Evolutionary conservation across 257 asterid species (phyloP).

Genomic region (Penstemon davidsonii): DNA sequence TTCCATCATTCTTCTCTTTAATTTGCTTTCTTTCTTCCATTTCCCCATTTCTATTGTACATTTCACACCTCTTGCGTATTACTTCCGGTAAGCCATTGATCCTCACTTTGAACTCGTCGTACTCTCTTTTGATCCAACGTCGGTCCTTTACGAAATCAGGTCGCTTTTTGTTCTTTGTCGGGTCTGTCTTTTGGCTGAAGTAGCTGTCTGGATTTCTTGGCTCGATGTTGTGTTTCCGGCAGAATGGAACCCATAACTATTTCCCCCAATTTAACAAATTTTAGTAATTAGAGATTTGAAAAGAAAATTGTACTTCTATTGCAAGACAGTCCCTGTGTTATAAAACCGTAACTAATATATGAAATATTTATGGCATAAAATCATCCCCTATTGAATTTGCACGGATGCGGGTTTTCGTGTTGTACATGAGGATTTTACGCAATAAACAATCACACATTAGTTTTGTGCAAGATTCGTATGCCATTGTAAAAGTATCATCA

Average conservation of each 20-base stretch:
- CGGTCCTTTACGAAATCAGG: constrained; percentile 92
- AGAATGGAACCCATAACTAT: constrained; percentile 96
- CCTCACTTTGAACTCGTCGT: constrained; percentile 92
- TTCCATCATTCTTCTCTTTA: constrained; percentile 53
- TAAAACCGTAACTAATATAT: too few species aligned
- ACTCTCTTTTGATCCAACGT: constrained; percentile 96
- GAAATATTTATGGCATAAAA: too few species aligned
- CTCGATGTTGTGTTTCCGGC: constrained; percentile 84
- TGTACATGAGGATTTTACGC: too few species aligned
- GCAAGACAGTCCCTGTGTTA: too few species aligned
- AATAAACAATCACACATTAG: too few species aligned
- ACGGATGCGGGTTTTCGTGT: too few species aligned
- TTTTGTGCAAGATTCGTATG: too few species aligned
- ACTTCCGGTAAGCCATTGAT: constrained; percentile 84
- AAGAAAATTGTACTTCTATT: too few species aligned
- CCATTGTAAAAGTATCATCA: too few species aligned
- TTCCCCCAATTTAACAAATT: not conserved
- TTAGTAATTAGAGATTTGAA: not conserved
- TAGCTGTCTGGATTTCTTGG: constrained; percentile 96
- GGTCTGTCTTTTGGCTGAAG: constrained; percentile 77
- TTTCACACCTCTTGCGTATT: constrained; percentile 66
- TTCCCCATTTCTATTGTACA: constrained; percentile 61
- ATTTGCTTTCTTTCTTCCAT: constrained; percentile 47
- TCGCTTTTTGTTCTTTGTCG: constrained; percentile 75
- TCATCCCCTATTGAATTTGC: too few species aligned